Evolutionary conservation across 192 early-diverging fungal genomes (phyloP), one percentile per base, ranked within the genome.

Genomic region (Spizellomyces sp.): DNA sequence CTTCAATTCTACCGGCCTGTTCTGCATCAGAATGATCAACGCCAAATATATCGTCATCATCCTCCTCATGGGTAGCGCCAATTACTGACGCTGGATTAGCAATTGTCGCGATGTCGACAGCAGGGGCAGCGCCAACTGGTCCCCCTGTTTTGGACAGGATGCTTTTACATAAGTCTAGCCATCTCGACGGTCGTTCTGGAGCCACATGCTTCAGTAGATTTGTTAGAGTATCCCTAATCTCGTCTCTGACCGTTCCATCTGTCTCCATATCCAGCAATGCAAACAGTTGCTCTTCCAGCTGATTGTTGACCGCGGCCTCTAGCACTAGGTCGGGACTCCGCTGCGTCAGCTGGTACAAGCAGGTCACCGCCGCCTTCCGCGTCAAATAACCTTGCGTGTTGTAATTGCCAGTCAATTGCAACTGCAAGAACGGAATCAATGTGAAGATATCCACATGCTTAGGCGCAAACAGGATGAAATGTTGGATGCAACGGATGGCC

Each of bases 391-490:
- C 85, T 77, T 61, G 88, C 7, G 71, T 68, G 10, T 69, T 45
- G 27, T 52, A n/a, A 45, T 61, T 83, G 79, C 12, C 42, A 14
- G 62, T 27, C 19, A 96, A 81, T 69, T 93, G 90, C 8, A 77
- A 75, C 63, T 93, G 93, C 55, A 96, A 76, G 73, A 90, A 92
- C 7, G 89, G 92, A 3, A 94, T 84, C 7, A 96, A 61, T 8
- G 77, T 75, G 0, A 79, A 77, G 57, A 90, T 81, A 55, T 93
- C 86, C 1, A 96, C 80, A 67, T 90, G 67, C 63, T 89, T 84
- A 7, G 90, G 93, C 4, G 92, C 90, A 86, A 96, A 95, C 86
- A 96, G 86, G 64, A 95, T 91, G 54, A 96, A 88, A 60, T 96
- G 90, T 71, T 94, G 93, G 21, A 89, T 87, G 69, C 94, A 96